Percentiles rank a stretch among this genome's conserved stretches.
Conservation (phyloP, 2,329 filamentous ascomycete species). For the Dactylellina cionopaga region DNA sequence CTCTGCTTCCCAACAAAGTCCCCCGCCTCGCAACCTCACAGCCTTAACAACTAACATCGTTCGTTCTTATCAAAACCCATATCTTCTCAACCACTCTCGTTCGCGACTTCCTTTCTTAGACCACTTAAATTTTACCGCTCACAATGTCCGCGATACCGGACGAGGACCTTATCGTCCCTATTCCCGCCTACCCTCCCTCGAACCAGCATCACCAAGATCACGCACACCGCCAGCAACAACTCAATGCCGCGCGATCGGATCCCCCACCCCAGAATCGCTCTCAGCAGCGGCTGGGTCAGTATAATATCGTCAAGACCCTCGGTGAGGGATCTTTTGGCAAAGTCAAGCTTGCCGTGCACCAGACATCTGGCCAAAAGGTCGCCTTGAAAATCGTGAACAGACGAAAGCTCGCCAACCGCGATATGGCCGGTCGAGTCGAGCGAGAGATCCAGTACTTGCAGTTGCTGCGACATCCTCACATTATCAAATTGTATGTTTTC, state of each 20-base stretch:
- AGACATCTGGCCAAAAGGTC: constrained; percentile 91
- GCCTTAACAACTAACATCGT: neutral
- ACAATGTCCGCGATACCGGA: constrained; percentile 45
- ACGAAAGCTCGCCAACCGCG: constrained; percentile 93
- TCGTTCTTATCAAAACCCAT: neutral
- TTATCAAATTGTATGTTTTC: constrained; percentile 87
- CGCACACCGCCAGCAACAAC: constrained; percentile 35
- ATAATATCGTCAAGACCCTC: constrained; percentile 87
- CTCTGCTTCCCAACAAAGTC: constrained; percentile 31
- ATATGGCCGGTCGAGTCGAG: constrained; percentile 98
- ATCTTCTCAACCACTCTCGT: neutral
- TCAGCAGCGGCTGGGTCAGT: constrained; percentile 78
- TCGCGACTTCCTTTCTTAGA: neutral
- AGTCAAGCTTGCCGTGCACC: constrained; percentile 94
- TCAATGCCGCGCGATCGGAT: constrained; percentile 63
- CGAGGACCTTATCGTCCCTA: constrained; percentile 47
- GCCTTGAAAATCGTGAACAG: constrained; percentile 97
- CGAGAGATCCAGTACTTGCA: constrained; percentile 98
- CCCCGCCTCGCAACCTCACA: constrained; percentile 13
- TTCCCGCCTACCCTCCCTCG: constrained; percentile 38
- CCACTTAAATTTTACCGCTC: neutral
- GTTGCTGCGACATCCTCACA: constrained; percentile 92
- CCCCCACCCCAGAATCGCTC: constrained; percentile 73
- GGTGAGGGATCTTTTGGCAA: constrained; percentile 98
- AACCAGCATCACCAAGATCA: constrained; percentile 49